These are phyloP conservation scores for Euphorbia tirucalli DNA, from an alignment of 345 rosid genomes.

Conservation along the genomic window DNA sequence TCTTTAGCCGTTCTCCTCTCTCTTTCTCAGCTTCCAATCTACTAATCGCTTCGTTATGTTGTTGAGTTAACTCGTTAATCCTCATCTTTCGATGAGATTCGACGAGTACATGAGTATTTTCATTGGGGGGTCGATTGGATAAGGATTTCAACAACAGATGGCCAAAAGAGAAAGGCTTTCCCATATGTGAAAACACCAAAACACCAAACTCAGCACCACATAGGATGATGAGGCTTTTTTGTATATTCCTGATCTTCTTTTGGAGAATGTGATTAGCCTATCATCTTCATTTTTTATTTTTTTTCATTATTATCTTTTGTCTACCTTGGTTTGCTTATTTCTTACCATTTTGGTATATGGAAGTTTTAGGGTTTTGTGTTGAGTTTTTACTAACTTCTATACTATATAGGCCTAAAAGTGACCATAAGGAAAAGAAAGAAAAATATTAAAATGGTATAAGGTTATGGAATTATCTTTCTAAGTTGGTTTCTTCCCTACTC, in stretches of 20 bases:
- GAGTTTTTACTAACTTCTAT: too few species aligned
- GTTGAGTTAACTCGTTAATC: constrained; percentile 21
- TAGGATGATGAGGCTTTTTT: constrained; percentile 31
- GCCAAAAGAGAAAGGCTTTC: constrained; percentile 16
- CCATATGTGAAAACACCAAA: constrained; percentile 11
- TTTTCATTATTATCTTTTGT: constrained; percentile 18
- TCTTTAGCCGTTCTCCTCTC: too few species aligned
- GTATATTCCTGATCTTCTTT: constrained; percentile 38
- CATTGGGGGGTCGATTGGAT: constrained; percentile 19
- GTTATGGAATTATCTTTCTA: too few species aligned
- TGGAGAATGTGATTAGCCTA: constrained; percentile 26
- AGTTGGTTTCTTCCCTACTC: not conserved
- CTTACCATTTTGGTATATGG: too few species aligned
- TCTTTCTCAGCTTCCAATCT: constrained; percentile 22
- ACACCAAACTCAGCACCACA: constrained; percentile 9
- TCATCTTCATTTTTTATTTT: constrained; percentile 14
- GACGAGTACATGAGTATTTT: too few species aligned
- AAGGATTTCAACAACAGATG: constrained; percentile 11
- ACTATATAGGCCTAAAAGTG: too few species aligned
- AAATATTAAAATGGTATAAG: too few species aligned
- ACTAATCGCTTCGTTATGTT: not conserved
- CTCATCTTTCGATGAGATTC: constrained; percentile 31
- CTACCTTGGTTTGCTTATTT: constrained; percentile 11
- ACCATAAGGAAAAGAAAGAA: too few species aligned
- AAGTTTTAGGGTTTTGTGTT: too few species aligned